Conservation (phyloP, 345 rosid species). For the Hypericum perforatum region DNA sequence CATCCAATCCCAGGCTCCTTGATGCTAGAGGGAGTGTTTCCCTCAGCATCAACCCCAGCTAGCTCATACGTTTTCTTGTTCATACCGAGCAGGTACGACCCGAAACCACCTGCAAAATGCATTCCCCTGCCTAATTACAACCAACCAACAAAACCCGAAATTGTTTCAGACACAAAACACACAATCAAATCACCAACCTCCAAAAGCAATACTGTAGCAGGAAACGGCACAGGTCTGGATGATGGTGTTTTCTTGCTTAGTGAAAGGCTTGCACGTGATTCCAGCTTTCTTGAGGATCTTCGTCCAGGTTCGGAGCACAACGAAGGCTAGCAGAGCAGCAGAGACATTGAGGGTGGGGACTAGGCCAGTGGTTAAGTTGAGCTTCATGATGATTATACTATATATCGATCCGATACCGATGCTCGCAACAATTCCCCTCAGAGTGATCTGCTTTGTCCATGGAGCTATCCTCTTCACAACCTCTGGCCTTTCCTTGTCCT, state of each 20-base stretch:
- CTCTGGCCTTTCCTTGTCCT: conserved; percentile 25
- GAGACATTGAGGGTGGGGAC: conserved; percentile 97
- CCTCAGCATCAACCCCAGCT: conserved; percentile 51
- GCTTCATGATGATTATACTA: conserved; percentile 81
- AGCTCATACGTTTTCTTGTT: conserved; percentile 57
- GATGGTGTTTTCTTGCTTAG: conserved; percentile 82
- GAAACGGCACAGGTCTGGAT: conserved; percentile 94
- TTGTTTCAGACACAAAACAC: not conserved
- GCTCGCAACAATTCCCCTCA: conserved; percentile 65
- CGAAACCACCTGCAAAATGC: conserved; percentile 69
- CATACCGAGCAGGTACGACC: conserved; percentile 78
- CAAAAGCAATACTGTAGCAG: conserved; percentile 83
- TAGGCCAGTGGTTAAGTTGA: conserved; percentile 83
- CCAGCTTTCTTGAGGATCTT: conserved; percentile 68
- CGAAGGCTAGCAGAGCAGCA: conserved; percentile 78
- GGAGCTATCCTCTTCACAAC: conserved; percentile 47
- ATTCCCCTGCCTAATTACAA: too few relatives aligned
- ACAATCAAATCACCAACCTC: conserved; percentile 33
- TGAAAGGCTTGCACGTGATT: conserved; percentile 55
- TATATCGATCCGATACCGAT: conserved; percentile 60
- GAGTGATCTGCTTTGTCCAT: conserved; percentile 76
- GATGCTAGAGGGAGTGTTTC: conserved; percentile 52
- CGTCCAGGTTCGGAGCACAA: conserved; percentile 71
- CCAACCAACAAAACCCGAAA: not conserved
- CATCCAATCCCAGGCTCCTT: conserved; percentile 86